Evolutionary conservation across 2,329 filamentous ascomycete genomes (phyloP).

Genomic region (Iodosphaeria phyllophila): DNA sequence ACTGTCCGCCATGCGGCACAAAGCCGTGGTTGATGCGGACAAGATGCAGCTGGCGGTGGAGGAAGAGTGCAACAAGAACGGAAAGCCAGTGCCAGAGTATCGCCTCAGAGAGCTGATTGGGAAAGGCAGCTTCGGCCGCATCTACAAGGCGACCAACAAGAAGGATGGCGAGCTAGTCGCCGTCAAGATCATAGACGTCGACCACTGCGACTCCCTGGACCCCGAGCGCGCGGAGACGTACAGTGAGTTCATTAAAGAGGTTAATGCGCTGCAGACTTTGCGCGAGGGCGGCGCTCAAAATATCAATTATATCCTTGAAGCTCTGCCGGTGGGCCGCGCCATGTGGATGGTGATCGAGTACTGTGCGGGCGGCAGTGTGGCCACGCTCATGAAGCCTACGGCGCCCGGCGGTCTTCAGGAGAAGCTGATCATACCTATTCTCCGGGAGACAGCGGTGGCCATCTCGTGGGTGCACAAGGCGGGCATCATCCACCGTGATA

Average conservation of each 20-base stretch:
- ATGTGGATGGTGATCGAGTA: conserved; percentile 85
- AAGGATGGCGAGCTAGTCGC: conserved; percentile 40
- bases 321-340: conserved; percentile 56
- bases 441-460: conserved; percentile 47
- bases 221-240: conserved; percentile 48
- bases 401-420: conserved; percentile 46
- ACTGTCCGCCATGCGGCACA: conserved; percentile 23
- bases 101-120: conserved; percentile 55
- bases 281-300: conserved; percentile 59
- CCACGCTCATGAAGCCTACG: conserved; percentile 51
- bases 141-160: conserved; percentile 43
- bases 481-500: conserved; percentile 52
- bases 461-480: conserved; percentile 49
- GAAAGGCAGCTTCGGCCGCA: conserved; percentile 55
- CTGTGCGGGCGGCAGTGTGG: conserved; percentile 69
- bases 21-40: conserved; percentile 49
- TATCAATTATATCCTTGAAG: conserved; percentile 67
- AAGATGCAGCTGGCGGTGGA: conserved; percentile 48
- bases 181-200: conserved; percentile 71
- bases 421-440: conserved; percentile 50
- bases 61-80: conserved; percentile 39
- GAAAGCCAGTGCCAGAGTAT: conserved; percentile 44
- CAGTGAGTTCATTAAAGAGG: conserved; percentile 50
- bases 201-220: conserved; percentile 52
- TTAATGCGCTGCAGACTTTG: conserved; percentile 51